Conservation (phyloP, 805 yeast species). For the Pichia rugopelliculosa region DNA sequence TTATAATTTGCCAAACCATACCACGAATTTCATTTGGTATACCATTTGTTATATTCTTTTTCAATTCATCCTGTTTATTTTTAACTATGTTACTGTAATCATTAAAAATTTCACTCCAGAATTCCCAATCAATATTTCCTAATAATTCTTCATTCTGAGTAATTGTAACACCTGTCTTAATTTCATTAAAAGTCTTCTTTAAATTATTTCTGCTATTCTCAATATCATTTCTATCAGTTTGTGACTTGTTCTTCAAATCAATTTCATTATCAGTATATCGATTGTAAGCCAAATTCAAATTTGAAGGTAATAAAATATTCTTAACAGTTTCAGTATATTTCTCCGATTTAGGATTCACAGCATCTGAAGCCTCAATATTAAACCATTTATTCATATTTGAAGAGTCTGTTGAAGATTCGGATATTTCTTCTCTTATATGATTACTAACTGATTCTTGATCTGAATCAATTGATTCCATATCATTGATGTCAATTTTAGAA, state of each 20-base stretch:
- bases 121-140: constrained; percentile 64
- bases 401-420: neutral
- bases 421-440: constrained; percentile 9
- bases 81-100: constrained; percentile 66
- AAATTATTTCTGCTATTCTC: constrained; percentile 40
- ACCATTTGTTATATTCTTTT: constrained; percentile 60
- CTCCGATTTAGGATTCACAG: constrained; percentile 14
- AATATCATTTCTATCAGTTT: constrained; percentile 44
- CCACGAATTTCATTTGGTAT: constrained; percentile 84
- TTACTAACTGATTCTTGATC: constrained; percentile 10
- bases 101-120: constrained; percentile 79
- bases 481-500: constrained; percentile 2
- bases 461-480: constrained; percentile 12
- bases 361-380: constrained; percentile 12
- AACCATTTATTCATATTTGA: constrained; percentile 21
- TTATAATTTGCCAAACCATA: constrained; percentile 84
- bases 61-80: constrained; percentile 51
- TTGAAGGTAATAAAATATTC: constrained; percentile 26
- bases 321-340: constrained; percentile 12
- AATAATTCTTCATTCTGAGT: constrained; percentile 27
- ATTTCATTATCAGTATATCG: constrained; percentile 50
- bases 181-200: constrained; percentile 38
- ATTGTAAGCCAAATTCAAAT: constrained; percentile 53
- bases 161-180: constrained; percentile 39
- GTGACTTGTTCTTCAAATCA: constrained; percentile 42